These are phyloP conservation scores for Eimeria acervulina DNA, from an alignment of 169 alveolate species.

Conservation along the genomic window DNA sequence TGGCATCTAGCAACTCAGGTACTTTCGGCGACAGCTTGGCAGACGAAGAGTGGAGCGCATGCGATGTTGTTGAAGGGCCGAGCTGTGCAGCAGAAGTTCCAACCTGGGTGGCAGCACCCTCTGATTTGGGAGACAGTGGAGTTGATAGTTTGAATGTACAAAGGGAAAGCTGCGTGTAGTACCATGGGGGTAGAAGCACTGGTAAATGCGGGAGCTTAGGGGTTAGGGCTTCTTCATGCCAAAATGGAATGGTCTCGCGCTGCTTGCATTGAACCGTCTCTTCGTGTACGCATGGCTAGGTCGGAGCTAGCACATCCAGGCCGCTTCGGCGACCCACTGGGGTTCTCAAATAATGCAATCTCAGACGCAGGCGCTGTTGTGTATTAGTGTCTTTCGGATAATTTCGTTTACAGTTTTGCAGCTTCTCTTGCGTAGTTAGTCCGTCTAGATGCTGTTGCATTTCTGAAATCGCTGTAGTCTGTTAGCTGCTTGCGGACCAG, in stretches of 20 bases:
- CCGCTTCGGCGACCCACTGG: background rate
- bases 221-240: background rate
- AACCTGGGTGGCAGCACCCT: slow-evolving; percentile 31
- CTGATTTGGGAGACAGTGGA: slow-evolving; percentile 2
- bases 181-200: background rate
- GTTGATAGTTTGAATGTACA: background rate
- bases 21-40: slow-evolving; percentile 35
- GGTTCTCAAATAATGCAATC: background rate
- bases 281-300: background rate
- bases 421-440: background rate
- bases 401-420: background rate
- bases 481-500: background rate
- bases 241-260: background rate
- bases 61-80: slow-evolving; percentile 52
- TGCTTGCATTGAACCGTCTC: background rate
- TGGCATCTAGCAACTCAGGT: background rate
- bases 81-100: slow-evolving; percentile 31
- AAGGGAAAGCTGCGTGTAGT: background rate
- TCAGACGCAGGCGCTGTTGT: background rate
- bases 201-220: background rate
- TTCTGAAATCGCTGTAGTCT: background rate
- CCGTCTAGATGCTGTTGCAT: background rate
- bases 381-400: background rate
- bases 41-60: slow-evolving; percentile 37
- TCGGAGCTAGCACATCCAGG: background rate